A percentile compares a stretch with the other conserved stretches of the same genome.
These are phyloP conservation scores for Talaromyces adpressus DNA, from an alignment of 495 filamentous ascomycete species.

Conservation along the genomic window DNA sequence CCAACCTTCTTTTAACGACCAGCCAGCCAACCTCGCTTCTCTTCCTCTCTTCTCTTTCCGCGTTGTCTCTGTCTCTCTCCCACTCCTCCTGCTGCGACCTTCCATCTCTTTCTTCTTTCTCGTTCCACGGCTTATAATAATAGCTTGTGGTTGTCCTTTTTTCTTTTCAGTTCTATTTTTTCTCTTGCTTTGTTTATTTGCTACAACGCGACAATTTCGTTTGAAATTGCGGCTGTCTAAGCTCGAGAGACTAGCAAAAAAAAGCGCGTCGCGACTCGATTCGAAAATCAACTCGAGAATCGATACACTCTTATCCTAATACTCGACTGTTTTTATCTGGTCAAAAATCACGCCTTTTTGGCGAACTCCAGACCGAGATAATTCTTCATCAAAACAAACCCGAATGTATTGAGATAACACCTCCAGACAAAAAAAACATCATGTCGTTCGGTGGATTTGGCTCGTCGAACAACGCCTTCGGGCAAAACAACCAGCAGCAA, in stretches of 20 bases:
- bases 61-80: slow-evolving; percentile 10
- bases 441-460: slow-evolving; percentile 38
- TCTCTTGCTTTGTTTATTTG: not conserved
- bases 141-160: not conserved
- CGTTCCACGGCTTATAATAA: not conserved
- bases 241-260: not conserved
- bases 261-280: slow-evolving; percentile 8
- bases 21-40: not conserved
- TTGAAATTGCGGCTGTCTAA: not conserved
- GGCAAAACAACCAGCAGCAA: slow-evolving; percentile 46
- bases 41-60: slow-evolving; percentile 6
- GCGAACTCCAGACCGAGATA: not conserved
- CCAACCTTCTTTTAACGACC: slow-evolving; percentile 4
- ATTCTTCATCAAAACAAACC: slow-evolving; percentile 9
- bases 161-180: slow-evolving; percentile 1
- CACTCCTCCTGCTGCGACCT: slow-evolving; percentile 9
- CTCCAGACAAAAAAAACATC: slow-evolving; percentile 13
- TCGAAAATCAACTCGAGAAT: not conserved
- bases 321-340: slow-evolving; percentile 2
- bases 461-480: slow-evolving; percentile 46
- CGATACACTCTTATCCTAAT: not conserved
- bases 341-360: not conserved
- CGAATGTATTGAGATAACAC: slow-evolving; percentile 31
- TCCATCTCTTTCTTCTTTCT: slow-evolving; percentile 5
- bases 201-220: not conserved